Conservation (phyloP, 78 protist species). For the Chrysochromulina parva region DNA sequence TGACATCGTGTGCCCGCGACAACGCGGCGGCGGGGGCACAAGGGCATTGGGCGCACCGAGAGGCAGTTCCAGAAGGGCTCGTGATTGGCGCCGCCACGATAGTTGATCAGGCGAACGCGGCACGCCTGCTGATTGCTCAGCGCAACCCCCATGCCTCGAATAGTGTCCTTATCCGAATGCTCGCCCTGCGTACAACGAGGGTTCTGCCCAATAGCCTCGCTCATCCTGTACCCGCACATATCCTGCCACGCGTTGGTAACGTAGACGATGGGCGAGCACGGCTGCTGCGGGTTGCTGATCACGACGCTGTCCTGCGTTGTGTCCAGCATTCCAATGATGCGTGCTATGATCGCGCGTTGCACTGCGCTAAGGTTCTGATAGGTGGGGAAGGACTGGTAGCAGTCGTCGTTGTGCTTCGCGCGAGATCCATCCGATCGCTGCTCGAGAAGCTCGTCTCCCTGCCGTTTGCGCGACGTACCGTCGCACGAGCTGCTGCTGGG, state of each 20-base stretch:
- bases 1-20: no score
- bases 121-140: not conserved
- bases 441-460: no score
- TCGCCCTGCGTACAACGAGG: not conserved
- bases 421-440: no score
- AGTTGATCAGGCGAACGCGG: not conserved
- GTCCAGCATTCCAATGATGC: not conserved
- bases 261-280: not conserved
- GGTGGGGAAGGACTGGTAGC: not conserved
- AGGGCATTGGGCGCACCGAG: not conserved
- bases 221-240: not conserved
- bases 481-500: no score
- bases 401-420: no score
- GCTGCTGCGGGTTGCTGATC: not conserved
- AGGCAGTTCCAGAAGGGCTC: conserved; percentile 14
- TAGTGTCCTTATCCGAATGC: not conserved
- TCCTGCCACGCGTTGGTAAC: not conserved
- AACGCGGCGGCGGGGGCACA: no score
- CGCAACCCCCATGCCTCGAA: not conserved
- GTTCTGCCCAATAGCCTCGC: not conserved
- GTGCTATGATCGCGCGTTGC: not conserved
- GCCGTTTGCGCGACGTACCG: no score
- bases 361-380: not conserved
- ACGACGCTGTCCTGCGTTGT: not conserved
- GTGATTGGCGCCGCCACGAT: not conserved